A percentile compares a stretch with the other conserved stretches of the same genome.
These are phyloP conservation scores for Aspergillus clavatus DNA, from an alignment of 2,329 filamentous ascomycete genomes.

Conservation along the genomic window DNA sequence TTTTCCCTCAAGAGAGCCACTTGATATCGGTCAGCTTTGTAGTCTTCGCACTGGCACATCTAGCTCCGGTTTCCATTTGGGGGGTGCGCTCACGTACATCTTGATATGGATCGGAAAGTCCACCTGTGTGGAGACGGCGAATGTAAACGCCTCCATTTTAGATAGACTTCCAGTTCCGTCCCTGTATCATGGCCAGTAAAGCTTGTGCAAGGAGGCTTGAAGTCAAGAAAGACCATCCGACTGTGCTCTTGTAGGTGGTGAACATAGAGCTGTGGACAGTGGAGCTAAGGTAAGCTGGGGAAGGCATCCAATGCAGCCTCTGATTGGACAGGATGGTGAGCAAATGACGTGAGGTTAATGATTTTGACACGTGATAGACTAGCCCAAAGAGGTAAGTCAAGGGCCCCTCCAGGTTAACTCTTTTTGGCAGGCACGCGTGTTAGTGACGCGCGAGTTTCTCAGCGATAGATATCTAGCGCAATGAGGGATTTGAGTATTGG, in stretches of 20 bases:
- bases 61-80: not conserved
- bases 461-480: too few species aligned
- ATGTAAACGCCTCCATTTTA: slow-evolving; percentile 89
- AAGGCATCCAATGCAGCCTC: not conserved
- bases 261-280: not conserved
- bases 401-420: not conserved
- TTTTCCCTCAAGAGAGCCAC: slow-evolving; percentile 71
- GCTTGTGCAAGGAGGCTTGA: too few species aligned
- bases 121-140: slow-evolving; percentile 82
- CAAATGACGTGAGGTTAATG: slow-evolving; percentile 11
- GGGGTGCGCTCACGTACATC: slow-evolving; percentile 48
- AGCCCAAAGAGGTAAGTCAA: not conserved
- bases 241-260: not conserved
- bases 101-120: slow-evolving; percentile 64
- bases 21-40: slow-evolving; percentile 29
- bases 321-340: slow-evolving; percentile 10
- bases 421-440: not conserved
- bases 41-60: not conserved
- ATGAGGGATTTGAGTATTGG: too few species aligned
- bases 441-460: too few species aligned
- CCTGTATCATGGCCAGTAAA: too few species aligned
- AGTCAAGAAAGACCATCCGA: too few species aligned
- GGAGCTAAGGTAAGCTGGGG: slow-evolving; percentile 8
- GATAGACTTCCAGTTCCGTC: not conserved
- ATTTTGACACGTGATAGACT: slow-evolving; percentile 7